Evolutionary conservation across 1,284 basidiomycete species (phyloP).

Genomic region (Schizopora paradoxa): DNA sequence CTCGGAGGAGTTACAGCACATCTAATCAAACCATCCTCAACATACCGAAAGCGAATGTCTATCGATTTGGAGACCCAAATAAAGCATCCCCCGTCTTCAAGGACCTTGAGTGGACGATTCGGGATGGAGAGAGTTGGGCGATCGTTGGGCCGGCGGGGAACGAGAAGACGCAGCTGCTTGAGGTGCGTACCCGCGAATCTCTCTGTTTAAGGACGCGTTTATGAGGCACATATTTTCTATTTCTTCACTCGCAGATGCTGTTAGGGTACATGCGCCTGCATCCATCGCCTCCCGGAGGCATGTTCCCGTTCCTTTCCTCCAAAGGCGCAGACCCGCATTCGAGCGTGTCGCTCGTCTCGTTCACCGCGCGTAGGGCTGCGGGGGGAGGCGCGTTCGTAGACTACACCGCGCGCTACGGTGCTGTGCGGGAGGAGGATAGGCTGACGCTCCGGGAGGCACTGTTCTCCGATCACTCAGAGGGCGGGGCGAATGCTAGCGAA

Average conservation of each 20-base stretch:
- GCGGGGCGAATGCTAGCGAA: constrained; percentile 22
- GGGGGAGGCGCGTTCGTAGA: constrained; percentile 80
- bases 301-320: constrained; percentile 62
- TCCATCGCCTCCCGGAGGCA: constrained; percentile 55
- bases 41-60: constrained; percentile 42
- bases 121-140: constrained; percentile 66
- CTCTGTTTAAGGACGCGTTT: not conserved
- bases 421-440: constrained; percentile 76
- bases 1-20: not conserved
- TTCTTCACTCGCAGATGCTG: constrained; percentile 44
- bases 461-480: constrained; percentile 40
- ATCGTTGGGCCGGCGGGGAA: constrained; percentile 53
- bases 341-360: constrained; percentile 64
- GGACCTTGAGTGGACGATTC: constrained; percentile 54
- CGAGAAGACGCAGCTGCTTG: constrained; percentile 49
- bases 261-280: constrained; percentile 63
- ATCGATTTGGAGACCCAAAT: constrained; percentile 46
- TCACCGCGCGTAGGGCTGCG: constrained; percentile 56
- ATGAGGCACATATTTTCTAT: constrained; percentile 13
- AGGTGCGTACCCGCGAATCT: constrained; percentile 44
- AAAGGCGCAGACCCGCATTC: constrained; percentile 39
- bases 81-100: constrained; percentile 44
- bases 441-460: constrained; percentile 68
- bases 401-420: constrained; percentile 86
- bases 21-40: constrained; percentile 26